These are phyloP conservation scores for Chrysoporthe puriensis DNA, from an alignment of 2,329 filamentous ascomycete genomes.

Conservation along the genomic window DNA sequence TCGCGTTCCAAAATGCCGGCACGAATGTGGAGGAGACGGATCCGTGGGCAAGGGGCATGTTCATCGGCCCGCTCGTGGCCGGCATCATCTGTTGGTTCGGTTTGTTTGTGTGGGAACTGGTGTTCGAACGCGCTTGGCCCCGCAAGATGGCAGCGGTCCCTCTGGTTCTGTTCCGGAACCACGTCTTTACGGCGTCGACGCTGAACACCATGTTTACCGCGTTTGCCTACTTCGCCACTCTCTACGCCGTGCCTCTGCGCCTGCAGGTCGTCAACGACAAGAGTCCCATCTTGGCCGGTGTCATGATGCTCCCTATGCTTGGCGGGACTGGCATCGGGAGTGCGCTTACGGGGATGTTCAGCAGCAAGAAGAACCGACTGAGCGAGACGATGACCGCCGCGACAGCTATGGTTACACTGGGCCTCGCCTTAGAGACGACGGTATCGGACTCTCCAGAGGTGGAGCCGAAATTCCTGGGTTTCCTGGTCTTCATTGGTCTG, in stretches of 20 bases:
- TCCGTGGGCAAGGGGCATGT: slow-evolving; percentile 48
- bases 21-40: slow-evolving; percentile 31
- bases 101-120: slow-evolving; percentile 47
- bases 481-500: slow-evolving; percentile 54
- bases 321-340: slow-evolving; percentile 52
- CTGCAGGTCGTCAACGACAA: slow-evolving; percentile 55
- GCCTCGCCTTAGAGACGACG: slow-evolving; percentile 52
- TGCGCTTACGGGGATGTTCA: slow-evolving; percentile 46
- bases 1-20: slow-evolving; percentile 59
- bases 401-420: slow-evolving; percentile 48
- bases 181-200: slow-evolving; percentile 47
- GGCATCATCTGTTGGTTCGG: slow-evolving; percentile 42
- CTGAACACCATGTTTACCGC: slow-evolving; percentile 53
- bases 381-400: slow-evolving; percentile 49
- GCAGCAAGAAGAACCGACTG: slow-evolving; percentile 45
- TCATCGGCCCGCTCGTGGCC: slow-evolving; percentile 46
- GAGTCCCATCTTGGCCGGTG: slow-evolving; percentile 49
- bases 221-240: slow-evolving; percentile 52
- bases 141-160: slow-evolving; percentile 50
- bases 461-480: slow-evolving; percentile 52
- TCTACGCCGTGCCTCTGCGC: slow-evolving; percentile 54
- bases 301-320: slow-evolving; percentile 59
- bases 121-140: slow-evolving; percentile 37
- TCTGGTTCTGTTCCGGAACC: slow-evolving; percentile 50
- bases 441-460: slow-evolving; percentile 39